Evolutionary conservation across 768 basidiomycete species (phyloP), one percentile per base, ranked within the genome.

Genomic region (Macrolepiota dolichaula): DNA sequence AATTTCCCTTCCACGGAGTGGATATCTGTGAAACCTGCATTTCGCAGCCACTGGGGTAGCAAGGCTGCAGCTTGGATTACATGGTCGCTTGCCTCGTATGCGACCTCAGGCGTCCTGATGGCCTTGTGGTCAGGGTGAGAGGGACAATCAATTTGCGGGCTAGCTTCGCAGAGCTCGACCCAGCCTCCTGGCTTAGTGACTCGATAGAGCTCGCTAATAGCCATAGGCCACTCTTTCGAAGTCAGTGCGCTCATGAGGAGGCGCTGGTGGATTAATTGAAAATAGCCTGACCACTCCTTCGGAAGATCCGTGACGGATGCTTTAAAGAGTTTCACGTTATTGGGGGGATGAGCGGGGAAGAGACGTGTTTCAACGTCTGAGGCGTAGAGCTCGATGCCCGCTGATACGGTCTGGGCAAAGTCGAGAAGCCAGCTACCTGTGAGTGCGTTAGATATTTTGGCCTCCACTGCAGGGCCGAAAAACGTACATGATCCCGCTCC

Each of bases 381-480:
- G 29, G 66, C 66, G 29, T 65, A 62, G 19, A 68, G 53, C n/a
- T 63, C 59, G 2, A 66, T 57, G n/a, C 46, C 51, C 32, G 36
- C 42, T 15, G 62, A 37, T 15, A 65, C 17, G 12, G 50, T 52
- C 36, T 54, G 44, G 15, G 54, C 64, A 9, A 66, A 49, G 35
- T 70, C 66, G 12, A 68, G 64, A 27, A 66, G 29, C 69, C 68
- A 70, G 36, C 63, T 64, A 46, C 67, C 69, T 70, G 51, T 13
- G 38, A n/a, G 29, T 22, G 15, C 17, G 13, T 57, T 1, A 17
- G 13, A 17, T 4, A 32, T 27, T 29, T 51, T 29, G 22, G 9
- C 25, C 5, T 46, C 9, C 22, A 24, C 7, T 22, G 5, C 12
- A 0, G 19, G 11, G 9, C 22, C 13, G 9, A 12, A 4, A 19